Evolutionary conservation across 345 rosid genomes (phyloP), one percentile per base, ranked within the genome.

Genomic region (Populus pruinosa): DNA sequence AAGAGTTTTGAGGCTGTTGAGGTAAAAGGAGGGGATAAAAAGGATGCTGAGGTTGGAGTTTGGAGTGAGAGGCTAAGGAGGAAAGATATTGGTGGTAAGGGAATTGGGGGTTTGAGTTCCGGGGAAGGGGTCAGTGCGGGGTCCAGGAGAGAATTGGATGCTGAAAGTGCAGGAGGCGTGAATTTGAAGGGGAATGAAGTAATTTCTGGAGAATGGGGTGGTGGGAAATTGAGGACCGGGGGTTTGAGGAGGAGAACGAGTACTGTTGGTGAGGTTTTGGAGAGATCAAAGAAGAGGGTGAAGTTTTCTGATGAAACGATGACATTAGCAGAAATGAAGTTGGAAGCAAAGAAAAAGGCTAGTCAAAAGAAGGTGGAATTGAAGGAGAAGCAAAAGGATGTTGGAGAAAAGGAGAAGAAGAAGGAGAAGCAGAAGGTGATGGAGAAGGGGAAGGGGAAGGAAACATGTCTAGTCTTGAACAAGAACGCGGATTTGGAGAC

Each of bases 261-360:
- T 59, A 70, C 64, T 74, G 83, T 83, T 74, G 83, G 85, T 73
- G 83, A 85, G 47, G 78, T 77, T 36, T 70, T 86, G 79, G 84
- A 84, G 14, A 80, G 85, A 80, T 82, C 85, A 8, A 80, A 66
- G 38, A 69, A 74, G 77, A 79, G 17, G 65, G 81, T 67, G 66
- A 72, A 78, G 68, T 55, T 78, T 76, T 85, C 8, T 41, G 97
- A 90, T 38, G 97, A 88, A 76, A 85, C 63, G 79, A 88, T 91
- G 93, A 95, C 97, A 18, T 80, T 94, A 77, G 95, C 94, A 1
- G 88, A 90, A 84, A 87, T 95, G 94, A 89, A 87, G 81, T 74
- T 81, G 59, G 81, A 82, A 80, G 82, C 87, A 4, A 91, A 75
- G 84, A 73, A 81, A 78, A 92, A 81, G 71, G 72, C 31, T 2